These are phyloP conservation scores for Metarhizium humberi DNA, from an alignment of 2,329 filamentous ascomycete genomes.

Conservation along the genomic window DNA sequence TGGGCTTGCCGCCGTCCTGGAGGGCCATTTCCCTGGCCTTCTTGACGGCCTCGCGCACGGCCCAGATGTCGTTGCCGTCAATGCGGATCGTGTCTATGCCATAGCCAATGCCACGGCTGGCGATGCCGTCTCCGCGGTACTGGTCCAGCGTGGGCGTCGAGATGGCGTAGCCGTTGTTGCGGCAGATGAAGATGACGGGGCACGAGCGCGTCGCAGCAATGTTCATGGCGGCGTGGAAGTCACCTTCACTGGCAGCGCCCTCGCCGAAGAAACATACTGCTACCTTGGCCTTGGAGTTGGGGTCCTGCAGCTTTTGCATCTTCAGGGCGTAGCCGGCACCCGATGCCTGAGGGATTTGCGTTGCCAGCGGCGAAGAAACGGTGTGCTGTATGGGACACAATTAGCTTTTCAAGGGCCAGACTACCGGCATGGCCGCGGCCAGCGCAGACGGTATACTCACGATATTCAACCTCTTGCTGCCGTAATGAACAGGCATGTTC, in stretches of 20 bases:
- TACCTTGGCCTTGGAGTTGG: constrained; percentile 56
- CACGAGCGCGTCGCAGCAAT: constrained; percentile 85
- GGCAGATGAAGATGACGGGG: constrained; percentile 80
- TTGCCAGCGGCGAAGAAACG: constrained; percentile 74
- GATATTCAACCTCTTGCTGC: constrained; percentile 73
- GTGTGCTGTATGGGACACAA: constrained; percentile 50
- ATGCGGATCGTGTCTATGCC: constrained; percentile 90
- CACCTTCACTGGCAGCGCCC: constrained; percentile 81
- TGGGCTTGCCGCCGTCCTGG: constrained; percentile 67
- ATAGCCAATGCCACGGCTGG: constrained; percentile 77
- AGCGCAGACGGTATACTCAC: constrained; percentile 34
- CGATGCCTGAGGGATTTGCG: constrained; percentile 80
- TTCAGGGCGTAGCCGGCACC: constrained; percentile 85
- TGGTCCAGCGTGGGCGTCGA: constrained; percentile 84
- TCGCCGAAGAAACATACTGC: constrained; percentile 85
- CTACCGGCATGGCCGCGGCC: no score
- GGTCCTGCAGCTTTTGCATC: constrained; percentile 65
- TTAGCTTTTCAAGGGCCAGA: background rate
- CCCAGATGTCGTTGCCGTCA: constrained; percentile 91
- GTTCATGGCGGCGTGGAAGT: constrained; percentile 86
- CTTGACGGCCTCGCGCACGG: constrained; percentile 71
- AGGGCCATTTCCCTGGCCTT: constrained; percentile 72
- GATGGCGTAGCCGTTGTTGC: constrained; percentile 90
- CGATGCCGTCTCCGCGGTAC: constrained; percentile 86
- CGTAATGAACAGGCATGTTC: constrained; percentile 98